phyloP scores from a whole-genome alignment of 805 yeast species.

The Candida sonorensis region DNA sequence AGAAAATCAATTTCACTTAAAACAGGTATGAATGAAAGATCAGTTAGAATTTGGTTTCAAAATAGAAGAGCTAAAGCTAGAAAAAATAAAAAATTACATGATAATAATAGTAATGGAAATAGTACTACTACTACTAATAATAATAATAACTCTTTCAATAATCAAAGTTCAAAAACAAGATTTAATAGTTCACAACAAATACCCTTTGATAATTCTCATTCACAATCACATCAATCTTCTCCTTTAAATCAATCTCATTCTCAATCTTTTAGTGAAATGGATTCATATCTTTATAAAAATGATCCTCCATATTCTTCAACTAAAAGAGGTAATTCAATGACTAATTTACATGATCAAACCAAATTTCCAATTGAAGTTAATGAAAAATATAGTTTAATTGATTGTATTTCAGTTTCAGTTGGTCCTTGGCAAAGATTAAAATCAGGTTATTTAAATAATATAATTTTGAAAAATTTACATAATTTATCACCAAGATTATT shows the following conservation, averaged over 20 bases:
- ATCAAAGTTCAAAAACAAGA: too few relatives aligned
- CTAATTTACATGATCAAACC: conserved; percentile 14
- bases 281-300: conserved; percentile 6
- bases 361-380: conserved; percentile 47
- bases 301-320: neutral
- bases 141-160: too few relatives aligned
- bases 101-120: conserved; percentile 10
- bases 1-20: conserved; percentile 62
- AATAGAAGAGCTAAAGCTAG: conserved; percentile 76
- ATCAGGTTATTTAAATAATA: conserved; percentile 46
- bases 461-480: conserved; percentile 37
- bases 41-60: conserved; percentile 91
- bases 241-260: conserved; percentile 6
- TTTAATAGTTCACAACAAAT: too few relatives aligned
- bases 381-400: conserved; percentile 60
- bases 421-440: conserved; percentile 79
- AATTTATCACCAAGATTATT: conserved; percentile 65
- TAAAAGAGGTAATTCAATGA: conserved; percentile 14
- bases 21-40: conserved; percentile 80
- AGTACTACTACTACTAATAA: too few relatives aligned
- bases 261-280: conserved; percentile 8
- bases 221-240: conserved; percentile 1
- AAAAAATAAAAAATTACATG: conserved; percentile 48
- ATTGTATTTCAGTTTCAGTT: conserved; percentile 61
- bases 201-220: conserved; percentile 1